Base-by-base conservation (phyloP, 306 rosid species). In the Corylus avellana region DNA sequence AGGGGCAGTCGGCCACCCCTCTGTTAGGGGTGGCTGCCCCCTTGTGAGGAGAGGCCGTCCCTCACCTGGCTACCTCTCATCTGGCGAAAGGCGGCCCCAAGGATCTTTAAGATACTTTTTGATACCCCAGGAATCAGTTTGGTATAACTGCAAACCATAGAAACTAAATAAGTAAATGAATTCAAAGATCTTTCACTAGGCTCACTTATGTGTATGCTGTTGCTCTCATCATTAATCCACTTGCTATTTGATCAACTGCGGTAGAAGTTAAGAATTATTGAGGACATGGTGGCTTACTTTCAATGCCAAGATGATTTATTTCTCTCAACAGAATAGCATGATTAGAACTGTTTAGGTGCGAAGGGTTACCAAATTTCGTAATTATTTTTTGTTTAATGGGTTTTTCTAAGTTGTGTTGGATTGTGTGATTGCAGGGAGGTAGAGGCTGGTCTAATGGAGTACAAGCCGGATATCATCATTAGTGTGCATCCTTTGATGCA, bases 401-500 rank as follows among this genome's bases (percentile, higher is more conserved):
- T 70, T 83, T 75, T 79, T 64, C 70, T 78, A 66, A 81, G 48
- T 83, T 78, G 63, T 70, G 18, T 22, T 67, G 57, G 49, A 66
- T 29, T 85, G 22, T 77, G 20, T 82, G 35, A 73, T 74, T 83
- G 82, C 77, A 96, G 99, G 91, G 97, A 93, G 85, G 99, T 96
- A 81, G 99, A 96, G 83, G 96, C 96, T 2, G 99, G 99, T 57
- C 69, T 96, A 37, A 96, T 96, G 99, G 97, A 93, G 82, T 92
- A 89, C 82, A 93, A 88, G 68, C 99, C 99, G 32, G 98, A 93
- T 76, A 93, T 96, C 48, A 96, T 96, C 78, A 93, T 96, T 53
- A 96, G 99, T 78, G 99, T 96, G 18, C 99, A 96, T 77, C 99
- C 99, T 66, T 83, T 96, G 80, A 96, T 96, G 99, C 99, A 96